Conservation (phyloP, 1,139 yeast genomes). For the Zygosaccharomyces sapae region DNA sequence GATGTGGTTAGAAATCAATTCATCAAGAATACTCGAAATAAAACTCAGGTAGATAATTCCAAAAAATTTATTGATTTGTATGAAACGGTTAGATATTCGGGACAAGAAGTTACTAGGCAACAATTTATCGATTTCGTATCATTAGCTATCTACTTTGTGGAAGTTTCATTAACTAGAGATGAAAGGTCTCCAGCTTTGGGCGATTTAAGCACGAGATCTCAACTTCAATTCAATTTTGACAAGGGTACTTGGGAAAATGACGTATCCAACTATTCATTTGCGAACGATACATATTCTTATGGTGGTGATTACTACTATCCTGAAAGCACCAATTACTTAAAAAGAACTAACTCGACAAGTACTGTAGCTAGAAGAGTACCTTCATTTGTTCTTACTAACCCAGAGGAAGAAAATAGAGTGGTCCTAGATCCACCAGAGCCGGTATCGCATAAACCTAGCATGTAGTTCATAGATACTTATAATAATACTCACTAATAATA, state of each 20-base stretch:
- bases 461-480: conserved; percentile 1
- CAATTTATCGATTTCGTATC: conserved; percentile 63
- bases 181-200: conserved; percentile 9
- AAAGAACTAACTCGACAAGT: conserved; percentile 16
- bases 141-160: conserved; percentile 36
- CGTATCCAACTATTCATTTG: conserved; percentile 6
- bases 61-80: conserved; percentile 51
- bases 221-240: conserved; percentile 13
- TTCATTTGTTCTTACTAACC: conserved; percentile 2
- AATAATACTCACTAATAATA: not conserved
- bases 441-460: not conserved
- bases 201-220: conserved; percentile 12
- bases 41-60: conserved; percentile 27
- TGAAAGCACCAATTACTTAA: conserved; percentile 12
- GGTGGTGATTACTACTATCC: conserved; percentile 11
- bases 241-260: conserved; percentile 12
- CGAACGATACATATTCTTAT: conserved; percentile 1
- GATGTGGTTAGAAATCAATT: conserved; percentile 26
- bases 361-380: conserved; percentile 19
- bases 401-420: conserved; percentile 1
- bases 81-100: conserved; percentile 68
- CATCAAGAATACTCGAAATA: conserved; percentile 16
- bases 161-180: conserved; percentile 19
- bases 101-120: conserved; percentile 52
- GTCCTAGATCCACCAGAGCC: conserved; percentile 1